Percentiles rank a stretch among this genome's conserved stretches.
Conservation (phyloP, 1,284 basidiomycete species). For the Ceratobasidium theobromae region DNA sequence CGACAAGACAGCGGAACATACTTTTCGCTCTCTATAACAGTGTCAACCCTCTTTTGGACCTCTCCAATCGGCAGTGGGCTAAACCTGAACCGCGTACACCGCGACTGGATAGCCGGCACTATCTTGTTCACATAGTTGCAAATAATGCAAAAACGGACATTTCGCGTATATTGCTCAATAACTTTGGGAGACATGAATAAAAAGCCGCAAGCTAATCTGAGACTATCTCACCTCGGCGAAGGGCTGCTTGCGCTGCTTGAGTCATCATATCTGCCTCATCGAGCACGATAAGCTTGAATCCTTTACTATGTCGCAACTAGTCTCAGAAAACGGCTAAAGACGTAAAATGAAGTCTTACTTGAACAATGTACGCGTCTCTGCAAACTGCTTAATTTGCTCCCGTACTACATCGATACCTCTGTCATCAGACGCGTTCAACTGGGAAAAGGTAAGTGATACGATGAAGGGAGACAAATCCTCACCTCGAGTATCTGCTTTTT, state of each 20-base stretch:
- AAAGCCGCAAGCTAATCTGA: neutral
- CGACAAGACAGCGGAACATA: conserved; percentile 46
- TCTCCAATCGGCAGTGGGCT: conserved; percentile 88
- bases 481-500: conserved; percentile 94
- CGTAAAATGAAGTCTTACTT: conserved; percentile 43
- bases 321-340: neutral
- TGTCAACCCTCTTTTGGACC: conserved; percentile 79
- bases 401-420: conserved; percentile 97
- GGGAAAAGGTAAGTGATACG: neutral
- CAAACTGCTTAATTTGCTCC: conserved; percentile 98
- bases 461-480: conserved; percentile 36
- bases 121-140: conserved; percentile 99
- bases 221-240: conserved; percentile 64
- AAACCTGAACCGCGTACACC: conserved; percentile 97
- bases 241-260: conserved; percentile 91
- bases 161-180: conserved; percentile 98
- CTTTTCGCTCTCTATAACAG: conserved; percentile 85
- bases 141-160: conserved; percentile 99
- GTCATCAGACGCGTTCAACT: conserved; percentile 97
- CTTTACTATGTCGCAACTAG: conserved; percentile 56
- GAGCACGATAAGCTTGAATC: conserved; percentile 96
- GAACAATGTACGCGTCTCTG: conserved; percentile 88
- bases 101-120: conserved; percentile 95
- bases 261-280: conserved; percentile 99
- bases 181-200: conserved; percentile 49